Evolutionary conservation across 352 stramenopile species (phyloP), one percentile per base, ranked within the genome.

Genomic region (Phytophthora pinifolia): DNA sequence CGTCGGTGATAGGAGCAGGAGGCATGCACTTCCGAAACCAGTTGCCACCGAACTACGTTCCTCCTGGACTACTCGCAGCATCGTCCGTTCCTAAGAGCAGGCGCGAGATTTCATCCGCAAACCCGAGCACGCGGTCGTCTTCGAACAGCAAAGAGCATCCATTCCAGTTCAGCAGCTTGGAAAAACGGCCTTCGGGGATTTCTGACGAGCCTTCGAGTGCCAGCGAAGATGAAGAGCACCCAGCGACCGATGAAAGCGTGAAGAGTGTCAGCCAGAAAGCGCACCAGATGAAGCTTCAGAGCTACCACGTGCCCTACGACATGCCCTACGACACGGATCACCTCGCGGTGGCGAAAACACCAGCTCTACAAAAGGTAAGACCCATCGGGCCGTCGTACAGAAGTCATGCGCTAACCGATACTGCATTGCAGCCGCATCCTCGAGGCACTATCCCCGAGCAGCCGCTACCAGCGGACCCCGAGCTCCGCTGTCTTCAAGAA

Each of bases 11-110:
- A 7, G 43, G 47, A 42, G 52, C 47, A 4, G 74, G 74, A 30
- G 80, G 79, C 5, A 89, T 91, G 81, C 81, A 88, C 36, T 91
- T 85, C 45, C 76, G 81, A 33, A 91, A 91, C 36, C 72, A 81
- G 8, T 50, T 91, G 14, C 81, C 81, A 9, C 22, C 74, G 3
- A 88, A 88, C 42, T 91, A 86, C 56, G 74, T 76, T 1, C 74
- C 70, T 15, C 48, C 54, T 27, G 32, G 55, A 9, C 33, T 53
- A 33, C 17, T 52, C 15, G 32, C 41, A 52, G 44, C 50, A 9
- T 46, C 43, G 7, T 62, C 55, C 1, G 32, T 60, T 1, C 27
- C 54, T 1, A 69, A 62, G 54, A 31, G 25, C 17, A 59, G 56
- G 34, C 32, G 35, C 0, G 54, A 65, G 7, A 18, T 32, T 22